These are phyloP conservation scores for Eremothecium cymbalariae DNA, from an alignment of 1,139 yeast species.

Conservation along the genomic window DNA sequence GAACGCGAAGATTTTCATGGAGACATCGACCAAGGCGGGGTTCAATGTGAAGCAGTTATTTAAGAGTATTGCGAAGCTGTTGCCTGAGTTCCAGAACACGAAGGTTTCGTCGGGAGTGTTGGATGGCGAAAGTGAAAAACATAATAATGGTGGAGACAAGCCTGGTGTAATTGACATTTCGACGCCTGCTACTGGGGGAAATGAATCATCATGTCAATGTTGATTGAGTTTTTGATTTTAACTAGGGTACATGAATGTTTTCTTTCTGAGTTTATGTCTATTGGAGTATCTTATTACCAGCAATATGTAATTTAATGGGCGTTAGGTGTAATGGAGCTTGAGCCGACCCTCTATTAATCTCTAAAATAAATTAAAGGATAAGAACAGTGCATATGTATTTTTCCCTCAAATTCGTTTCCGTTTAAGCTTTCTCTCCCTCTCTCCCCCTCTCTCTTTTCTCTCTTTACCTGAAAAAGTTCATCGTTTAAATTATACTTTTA, in stretches of 20 bases:
- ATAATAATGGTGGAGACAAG: slow-evolving; percentile 22
- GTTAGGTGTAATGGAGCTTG: no score
- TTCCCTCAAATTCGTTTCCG: no score
- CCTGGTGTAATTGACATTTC: slow-evolving; percentile 31
- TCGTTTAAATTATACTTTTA: no score
- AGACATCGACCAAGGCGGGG: slow-evolving; percentile 92
- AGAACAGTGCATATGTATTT: background rate
- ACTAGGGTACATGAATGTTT: no score
- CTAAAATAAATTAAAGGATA: slow-evolving; percentile 3
- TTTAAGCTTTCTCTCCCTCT: no score
- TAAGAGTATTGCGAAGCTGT: slow-evolving; percentile 80
- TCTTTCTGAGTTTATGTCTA: no score
- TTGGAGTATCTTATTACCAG: no score
- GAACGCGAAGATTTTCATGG: slow-evolving; percentile 76
- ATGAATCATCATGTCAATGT: slow-evolving; percentile 28
- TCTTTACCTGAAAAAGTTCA: no score
- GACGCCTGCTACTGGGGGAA: slow-evolving; percentile 16
- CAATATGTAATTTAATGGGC: no score
- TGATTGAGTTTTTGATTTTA: no score
- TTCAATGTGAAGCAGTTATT: slow-evolving; percentile 85
- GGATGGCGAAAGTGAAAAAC: slow-evolving; percentile 22
- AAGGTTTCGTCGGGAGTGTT: slow-evolving; percentile 26
- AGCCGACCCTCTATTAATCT: no score
- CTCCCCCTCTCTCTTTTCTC: no score
- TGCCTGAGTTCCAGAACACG: slow-evolving; percentile 70